Percentiles rank a stretch among this genome's conserved stretches.
phyloP scores from a whole-genome alignment of 1,284 basidiomycete genomes.

The Irpex sp. region DNA sequence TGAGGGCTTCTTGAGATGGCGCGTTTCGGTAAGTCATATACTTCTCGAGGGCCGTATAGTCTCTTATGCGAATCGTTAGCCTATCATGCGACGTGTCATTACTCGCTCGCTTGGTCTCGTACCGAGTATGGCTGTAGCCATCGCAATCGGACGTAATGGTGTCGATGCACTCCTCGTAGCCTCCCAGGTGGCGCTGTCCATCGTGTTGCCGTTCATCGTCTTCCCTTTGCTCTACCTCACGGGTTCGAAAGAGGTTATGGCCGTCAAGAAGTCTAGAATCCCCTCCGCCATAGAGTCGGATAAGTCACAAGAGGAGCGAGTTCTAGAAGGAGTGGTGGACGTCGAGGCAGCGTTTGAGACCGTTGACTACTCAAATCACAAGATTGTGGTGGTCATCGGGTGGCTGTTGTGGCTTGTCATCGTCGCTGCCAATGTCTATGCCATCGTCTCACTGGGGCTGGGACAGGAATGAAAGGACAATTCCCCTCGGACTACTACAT shows the following conservation, averaged over 20 bases:
- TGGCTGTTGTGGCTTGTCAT: constrained; percentile 63
- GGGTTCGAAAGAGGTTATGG: constrained; percentile 42
- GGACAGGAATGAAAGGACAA: constrained; percentile 19
- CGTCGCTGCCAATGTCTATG: constrained; percentile 67
- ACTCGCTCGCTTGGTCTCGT: constrained; percentile 85
- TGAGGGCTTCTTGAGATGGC: constrained; percentile 94
- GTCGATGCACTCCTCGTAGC: constrained; percentile 82
- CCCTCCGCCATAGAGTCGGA: background rate
- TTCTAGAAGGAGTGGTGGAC: background rate
- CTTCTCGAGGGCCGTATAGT: constrained; percentile 4
- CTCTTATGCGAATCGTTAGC: constrained; percentile 38
- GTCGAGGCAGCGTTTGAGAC: constrained; percentile 24
- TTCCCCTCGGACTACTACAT: too few relatives aligned
- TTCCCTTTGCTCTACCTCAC: constrained; percentile 80
- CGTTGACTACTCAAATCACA: constrained; percentile 63
- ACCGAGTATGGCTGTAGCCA: constrained; percentile 82
- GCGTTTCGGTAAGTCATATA: constrained; percentile 60
- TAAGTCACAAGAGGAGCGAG: background rate
- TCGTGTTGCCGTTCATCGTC: constrained; percentile 87
- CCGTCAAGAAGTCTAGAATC: constrained; percentile 2
- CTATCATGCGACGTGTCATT: constrained; percentile 75
- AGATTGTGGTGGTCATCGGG: constrained; percentile 50
- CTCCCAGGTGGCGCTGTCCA: constrained; percentile 85
- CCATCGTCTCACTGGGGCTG: constrained; percentile 47
- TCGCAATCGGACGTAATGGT: constrained; percentile 71